These are phyloP conservation scores for Triangularia verruculosa DNA, from an alignment of 2,329 filamentous ascomycete genomes.

Conservation along the genomic window DNA sequence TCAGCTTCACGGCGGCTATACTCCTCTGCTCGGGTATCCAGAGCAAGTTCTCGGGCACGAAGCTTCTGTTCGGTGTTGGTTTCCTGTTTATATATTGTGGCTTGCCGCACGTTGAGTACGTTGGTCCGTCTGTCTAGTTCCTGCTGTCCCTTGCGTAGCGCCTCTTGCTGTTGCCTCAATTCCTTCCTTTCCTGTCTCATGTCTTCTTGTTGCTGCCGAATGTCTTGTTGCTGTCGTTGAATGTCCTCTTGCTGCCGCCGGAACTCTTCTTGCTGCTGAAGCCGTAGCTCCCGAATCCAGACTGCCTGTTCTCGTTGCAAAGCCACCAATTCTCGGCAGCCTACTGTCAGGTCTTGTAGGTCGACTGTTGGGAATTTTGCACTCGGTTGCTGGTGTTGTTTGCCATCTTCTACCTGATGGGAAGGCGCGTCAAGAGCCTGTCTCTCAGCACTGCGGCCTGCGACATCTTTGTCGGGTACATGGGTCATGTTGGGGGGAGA, in stretches of 20 bases:
- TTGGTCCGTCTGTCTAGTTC: neutral
- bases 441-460: neutral
- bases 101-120: neutral
- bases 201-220: neutral
- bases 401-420: neutral
- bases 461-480: no score
- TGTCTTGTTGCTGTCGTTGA: neutral
- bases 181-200: no score
- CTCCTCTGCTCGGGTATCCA: neutral
- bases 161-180: neutral
- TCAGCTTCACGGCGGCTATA: neutral
- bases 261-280: neutral
- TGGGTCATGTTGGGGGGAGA: no score
- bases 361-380: no score
- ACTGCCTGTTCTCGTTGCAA: neutral
- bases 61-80: neutral
- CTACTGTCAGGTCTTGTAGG: neutral
- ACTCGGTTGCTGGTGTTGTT: no score
- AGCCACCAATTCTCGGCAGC: neutral
- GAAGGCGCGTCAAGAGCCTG: no score
- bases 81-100: neutral
- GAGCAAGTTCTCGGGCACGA: neutral
- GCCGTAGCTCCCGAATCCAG: neutral
- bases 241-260: neutral
- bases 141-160: neutral